These are phyloP conservation scores for Delonix regia DNA, from an alignment of 306 rosid species.

Conservation along the genomic window DNA sequence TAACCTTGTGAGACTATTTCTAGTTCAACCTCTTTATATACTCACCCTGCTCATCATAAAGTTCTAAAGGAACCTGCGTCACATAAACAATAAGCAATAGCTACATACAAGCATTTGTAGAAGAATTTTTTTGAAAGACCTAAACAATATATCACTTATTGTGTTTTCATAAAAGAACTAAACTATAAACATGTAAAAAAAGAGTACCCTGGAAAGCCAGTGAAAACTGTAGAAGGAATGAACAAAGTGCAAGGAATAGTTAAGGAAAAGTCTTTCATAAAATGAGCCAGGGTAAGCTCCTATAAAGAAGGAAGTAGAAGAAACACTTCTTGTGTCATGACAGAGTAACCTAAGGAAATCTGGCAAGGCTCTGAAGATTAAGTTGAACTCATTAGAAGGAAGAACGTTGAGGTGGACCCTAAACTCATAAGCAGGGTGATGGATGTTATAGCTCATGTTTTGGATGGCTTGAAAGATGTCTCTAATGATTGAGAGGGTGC, in stretches of 20 bases:
- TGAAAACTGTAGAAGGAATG: conserved; percentile 81
- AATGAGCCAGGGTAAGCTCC: conserved; percentile 96
- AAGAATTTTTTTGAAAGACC: neutral
- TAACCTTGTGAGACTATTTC: neutral
- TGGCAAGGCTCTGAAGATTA: conserved; percentile 83
- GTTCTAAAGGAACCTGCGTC: too few relatives aligned
- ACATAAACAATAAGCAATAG: too few relatives aligned
- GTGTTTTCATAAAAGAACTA: too few relatives aligned
- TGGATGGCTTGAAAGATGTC: conserved; percentile 73
- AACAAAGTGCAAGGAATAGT: conserved; percentile 80
- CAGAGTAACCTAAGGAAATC: conserved; percentile 63
- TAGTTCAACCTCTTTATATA: conserved; percentile 46
- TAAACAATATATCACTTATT: too few relatives aligned
- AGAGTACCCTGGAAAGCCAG: conserved; percentile 83
- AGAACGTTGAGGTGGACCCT: conserved; percentile 86
- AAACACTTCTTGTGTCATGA: conserved; percentile 41
- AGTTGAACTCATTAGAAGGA: conserved; percentile 94
- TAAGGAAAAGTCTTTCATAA: conserved; percentile 83
- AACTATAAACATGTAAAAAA: too few relatives aligned
- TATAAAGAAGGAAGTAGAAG: conserved; percentile 53
- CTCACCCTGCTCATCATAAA: conserved; percentile 47
- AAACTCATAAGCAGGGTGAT: conserved; percentile 58
- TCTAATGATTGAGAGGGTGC: conserved; percentile 74
- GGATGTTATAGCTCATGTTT: conserved; percentile 47
- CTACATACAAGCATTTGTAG: neutral